Conservation (phyloP, 1,284 basidiomycete genomes). For the Sporisorium exsertum region DNA sequence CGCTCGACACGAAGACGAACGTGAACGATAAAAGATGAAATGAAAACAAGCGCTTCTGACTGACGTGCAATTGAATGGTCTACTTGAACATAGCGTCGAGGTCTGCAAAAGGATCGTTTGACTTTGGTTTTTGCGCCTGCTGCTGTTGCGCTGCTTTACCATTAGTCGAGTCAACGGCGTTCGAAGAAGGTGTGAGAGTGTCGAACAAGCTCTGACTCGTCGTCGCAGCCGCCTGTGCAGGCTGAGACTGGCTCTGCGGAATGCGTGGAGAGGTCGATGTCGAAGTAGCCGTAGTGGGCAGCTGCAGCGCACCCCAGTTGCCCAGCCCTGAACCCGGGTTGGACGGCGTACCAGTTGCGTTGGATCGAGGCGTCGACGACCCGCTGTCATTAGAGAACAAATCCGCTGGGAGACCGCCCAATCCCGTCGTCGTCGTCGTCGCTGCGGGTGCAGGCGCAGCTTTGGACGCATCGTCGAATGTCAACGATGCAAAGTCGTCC, state of each 20-base stretch:
- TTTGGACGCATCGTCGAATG: slow-evolving; percentile 48
- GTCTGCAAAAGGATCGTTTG: slow-evolving; percentile 63
- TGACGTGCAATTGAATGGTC: not conserved
- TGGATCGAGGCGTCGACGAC: slow-evolving; percentile 17
- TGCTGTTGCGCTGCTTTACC: slow-evolving; percentile 18
- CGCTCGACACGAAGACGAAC: not conserved
- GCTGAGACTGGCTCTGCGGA: slow-evolving; percentile 5
- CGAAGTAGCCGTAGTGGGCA: slow-evolving; percentile 51
- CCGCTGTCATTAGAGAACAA: slow-evolving; percentile 42
- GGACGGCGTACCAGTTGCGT: not conserved
- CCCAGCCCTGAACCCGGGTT: slow-evolving; percentile 45
- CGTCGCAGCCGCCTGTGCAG: not conserved
- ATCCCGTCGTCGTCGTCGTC: slow-evolving; percentile 5
- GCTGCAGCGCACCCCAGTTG: slow-evolving; percentile 59
- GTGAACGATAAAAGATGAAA: not conserved
- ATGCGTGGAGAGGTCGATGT: slow-evolving; percentile 36
- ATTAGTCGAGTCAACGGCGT: slow-evolving; percentile 5
- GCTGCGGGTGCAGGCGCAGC: not conserved
- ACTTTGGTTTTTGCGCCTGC: slow-evolving; percentile 28
- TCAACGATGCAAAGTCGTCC: slow-evolving; percentile 65
- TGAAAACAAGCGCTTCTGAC: no score
- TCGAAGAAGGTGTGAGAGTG: slow-evolving; percentile 21
- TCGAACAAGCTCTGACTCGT: slow-evolving; percentile 12
- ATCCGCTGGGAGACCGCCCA: slow-evolving; percentile 41
- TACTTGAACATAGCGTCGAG: slow-evolving; percentile 63